Percentiles rank a stretch among this genome's conserved stretches.
Conservation (phyloP, 805 yeast genomes). For the Hanseniaspora singularis region DNA sequence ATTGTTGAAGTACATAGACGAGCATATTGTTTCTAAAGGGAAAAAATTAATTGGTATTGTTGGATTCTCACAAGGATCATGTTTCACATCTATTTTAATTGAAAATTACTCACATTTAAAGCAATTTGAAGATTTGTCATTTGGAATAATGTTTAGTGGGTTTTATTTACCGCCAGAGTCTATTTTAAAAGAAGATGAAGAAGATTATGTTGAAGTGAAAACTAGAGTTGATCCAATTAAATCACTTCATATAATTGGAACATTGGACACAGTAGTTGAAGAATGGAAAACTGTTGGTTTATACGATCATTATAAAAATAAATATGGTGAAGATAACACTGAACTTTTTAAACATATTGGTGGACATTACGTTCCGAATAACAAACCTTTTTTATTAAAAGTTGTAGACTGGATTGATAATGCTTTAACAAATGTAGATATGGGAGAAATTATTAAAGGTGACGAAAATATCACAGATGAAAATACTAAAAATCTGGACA, state of each 20-base stretch:
- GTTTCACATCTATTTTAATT: constrained; percentile 52
- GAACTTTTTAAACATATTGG: constrained; percentile 68
- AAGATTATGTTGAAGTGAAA: constrained; percentile 18
- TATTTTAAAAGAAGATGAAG: constrained; percentile 3
- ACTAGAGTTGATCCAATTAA: constrained; percentile 25
- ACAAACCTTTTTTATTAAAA: constrained; percentile 35
- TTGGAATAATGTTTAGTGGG: constrained; percentile 68
- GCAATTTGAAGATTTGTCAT: constrained; percentile 36
- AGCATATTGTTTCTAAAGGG: constrained; percentile 55
- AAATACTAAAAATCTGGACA: constrained; percentile 5
- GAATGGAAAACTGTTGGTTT: constrained; percentile 53
- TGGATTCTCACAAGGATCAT: constrained; percentile 93
- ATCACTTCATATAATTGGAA: constrained; percentile 69
- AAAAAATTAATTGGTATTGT: constrained; percentile 42
- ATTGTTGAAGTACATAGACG: constrained; percentile 36
- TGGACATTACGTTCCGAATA: constrained; percentile 92
- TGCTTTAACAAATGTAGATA: constrained; percentile 10
- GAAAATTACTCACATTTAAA: constrained; percentile 38
- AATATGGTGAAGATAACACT: constrained; percentile 30
- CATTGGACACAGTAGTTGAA: constrained; percentile 74
- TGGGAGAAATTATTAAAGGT: not conserved
- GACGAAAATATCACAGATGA: constrained; percentile 13
- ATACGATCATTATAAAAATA: constrained; percentile 36
- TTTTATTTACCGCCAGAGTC: constrained; percentile 27
- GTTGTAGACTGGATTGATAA: constrained; percentile 28